phyloP scores from a whole-genome alignment of 371 early-diverging fungal genomes.

The Apophysomyces variabilis region DNA sequence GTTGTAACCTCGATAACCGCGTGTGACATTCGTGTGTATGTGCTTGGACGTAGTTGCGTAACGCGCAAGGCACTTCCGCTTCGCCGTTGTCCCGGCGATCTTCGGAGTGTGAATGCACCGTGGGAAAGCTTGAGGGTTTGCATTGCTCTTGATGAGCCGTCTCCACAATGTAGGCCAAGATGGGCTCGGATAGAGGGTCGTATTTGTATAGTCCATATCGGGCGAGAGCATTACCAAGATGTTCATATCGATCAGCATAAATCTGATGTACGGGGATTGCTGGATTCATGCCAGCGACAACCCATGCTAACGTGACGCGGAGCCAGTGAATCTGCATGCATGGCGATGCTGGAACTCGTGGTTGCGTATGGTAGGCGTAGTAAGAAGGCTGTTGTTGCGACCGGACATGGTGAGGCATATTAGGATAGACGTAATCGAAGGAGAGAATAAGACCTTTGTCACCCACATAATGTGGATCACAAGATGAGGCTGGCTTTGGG shows the following conservation, averaged over 20 bases:
- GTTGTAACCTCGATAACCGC: slow-evolving; percentile 40
- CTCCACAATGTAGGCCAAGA: slow-evolving; percentile 39
- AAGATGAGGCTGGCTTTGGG: slow-evolving; percentile 1
- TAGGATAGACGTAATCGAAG: slow-evolving; percentile 30
- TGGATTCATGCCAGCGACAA: slow-evolving; percentile 37
- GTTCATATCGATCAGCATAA: slow-evolving; percentile 34
- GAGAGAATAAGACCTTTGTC: slow-evolving; percentile 44
- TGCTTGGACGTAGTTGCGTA: slow-evolving; percentile 39
- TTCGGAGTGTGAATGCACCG: slow-evolving; percentile 15
- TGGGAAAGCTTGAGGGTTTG: slow-evolving; percentile 20
- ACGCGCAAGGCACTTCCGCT: slow-evolving; percentile 17
- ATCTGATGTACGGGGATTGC: slow-evolving; percentile 31
- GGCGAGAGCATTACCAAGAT: slow-evolving; percentile 28
- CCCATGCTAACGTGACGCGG: slow-evolving; percentile 46
- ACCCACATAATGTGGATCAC: slow-evolving; percentile 39
- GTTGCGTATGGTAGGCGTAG: slow-evolving; percentile 14
- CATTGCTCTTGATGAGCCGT: slow-evolving; percentile 11
- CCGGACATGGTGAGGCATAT: not conserved
- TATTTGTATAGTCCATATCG: slow-evolving; percentile 45
- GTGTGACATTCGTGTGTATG: slow-evolving; percentile 52
- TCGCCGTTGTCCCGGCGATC: slow-evolving; percentile 13
- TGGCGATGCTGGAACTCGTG: slow-evolving; percentile 23
- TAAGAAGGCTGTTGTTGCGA: slow-evolving; percentile 20
- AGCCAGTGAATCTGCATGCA: slow-evolving; percentile 35
- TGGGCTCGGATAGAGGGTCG: slow-evolving; percentile 43